Percentiles rank a stretch among this genome's conserved stretches.
phyloP scores from a whole-genome alignment of 257 asterid genomes.

The Jacaranda copaia region DNA sequence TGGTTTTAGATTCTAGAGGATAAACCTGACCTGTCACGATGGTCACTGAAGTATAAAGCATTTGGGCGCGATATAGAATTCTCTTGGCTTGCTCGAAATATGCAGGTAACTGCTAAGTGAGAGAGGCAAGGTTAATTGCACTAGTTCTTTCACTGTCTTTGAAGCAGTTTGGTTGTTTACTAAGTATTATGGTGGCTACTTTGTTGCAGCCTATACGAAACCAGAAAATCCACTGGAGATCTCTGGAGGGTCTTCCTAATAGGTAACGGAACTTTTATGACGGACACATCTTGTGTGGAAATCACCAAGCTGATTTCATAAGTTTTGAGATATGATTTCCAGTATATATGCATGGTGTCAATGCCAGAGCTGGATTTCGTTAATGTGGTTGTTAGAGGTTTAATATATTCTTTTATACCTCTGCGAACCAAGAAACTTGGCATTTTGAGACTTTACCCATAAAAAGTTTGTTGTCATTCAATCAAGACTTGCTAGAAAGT shows the following conservation, averaged over 20 bases:
- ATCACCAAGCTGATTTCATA: neutral
- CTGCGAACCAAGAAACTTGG: no score
- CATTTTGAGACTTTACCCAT: neutral
- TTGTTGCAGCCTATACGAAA: slow-evolving; percentile 76
- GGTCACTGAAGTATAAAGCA: slow-evolving; percentile 91
- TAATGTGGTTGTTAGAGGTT: neutral
- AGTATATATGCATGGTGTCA: slow-evolving; percentile 3
- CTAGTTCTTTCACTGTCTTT: neutral
- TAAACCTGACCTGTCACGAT: slow-evolving; percentile 88
- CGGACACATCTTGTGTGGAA: neutral
- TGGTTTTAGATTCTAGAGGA: slow-evolving; percentile 77
- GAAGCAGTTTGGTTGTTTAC: slow-evolving; percentile 10
- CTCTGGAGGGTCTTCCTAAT: slow-evolving; percentile 96
- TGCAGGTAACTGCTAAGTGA: slow-evolving; percentile 65
- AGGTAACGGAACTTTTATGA: slow-evolving; percentile 49
- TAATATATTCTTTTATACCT: neutral
- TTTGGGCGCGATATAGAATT: slow-evolving; percentile 84
- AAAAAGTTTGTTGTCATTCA: neutral
- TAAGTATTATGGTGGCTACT: slow-evolving; percentile 12
- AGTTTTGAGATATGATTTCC: neutral
- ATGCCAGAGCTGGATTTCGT: slow-evolving; percentile 2
- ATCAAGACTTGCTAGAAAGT: slow-evolving; percentile 13
- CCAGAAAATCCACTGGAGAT: slow-evolving; percentile 98
- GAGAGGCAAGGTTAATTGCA: neutral
- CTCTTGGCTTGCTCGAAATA: slow-evolving; percentile 95